These are phyloP conservation scores for Zelopaecilomyces penicillatus DNA, from an alignment of 2,329 filamentous ascomycete genomes.

Conservation along the genomic window DNA sequence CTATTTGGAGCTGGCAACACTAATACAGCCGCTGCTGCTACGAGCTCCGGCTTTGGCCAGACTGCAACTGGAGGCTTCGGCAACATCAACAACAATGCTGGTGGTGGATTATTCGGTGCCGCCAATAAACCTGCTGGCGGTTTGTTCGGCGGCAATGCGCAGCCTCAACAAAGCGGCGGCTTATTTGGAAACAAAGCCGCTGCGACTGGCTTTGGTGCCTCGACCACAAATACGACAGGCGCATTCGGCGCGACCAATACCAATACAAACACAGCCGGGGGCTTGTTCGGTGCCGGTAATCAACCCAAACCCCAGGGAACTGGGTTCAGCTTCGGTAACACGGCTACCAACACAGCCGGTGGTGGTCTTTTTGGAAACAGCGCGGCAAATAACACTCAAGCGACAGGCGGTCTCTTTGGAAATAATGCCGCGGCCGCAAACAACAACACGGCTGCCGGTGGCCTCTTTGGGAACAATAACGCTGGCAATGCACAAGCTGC, in stretches of 20 bases:
- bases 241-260: slow-evolving; percentile 24
- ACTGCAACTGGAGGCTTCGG: slow-evolving; percentile 34
- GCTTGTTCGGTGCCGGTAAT: slow-evolving; percentile 33
- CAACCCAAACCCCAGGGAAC: slow-evolving; percentile 26
- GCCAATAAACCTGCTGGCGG: slow-evolving; percentile 17
- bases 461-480: slow-evolving; percentile 31
- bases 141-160: slow-evolving; percentile 14
- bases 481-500: slow-evolving; percentile 16
- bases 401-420: slow-evolving; percentile 33
- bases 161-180: slow-evolving; percentile 20
- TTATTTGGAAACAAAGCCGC: slow-evolving; percentile 29
- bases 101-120: slow-evolving; percentile 2
- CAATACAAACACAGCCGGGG: slow-evolving; percentile 21
- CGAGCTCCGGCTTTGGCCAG: slow-evolving; percentile 12
- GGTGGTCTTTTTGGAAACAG: slow-evolving; percentile 18
- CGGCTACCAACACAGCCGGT: slow-evolving; percentile 19
- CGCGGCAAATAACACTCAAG: slow-evolving; percentile 13
- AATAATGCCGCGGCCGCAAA: slow-evolving; percentile 22
- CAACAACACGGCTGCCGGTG: slow-evolving; percentile 15
- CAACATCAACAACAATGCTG: slow-evolving; percentile 15
- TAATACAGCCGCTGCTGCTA: slow-evolving; percentile 17
- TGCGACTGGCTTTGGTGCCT: slow-evolving; percentile 28
- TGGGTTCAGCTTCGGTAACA: slow-evolving; percentile 36
- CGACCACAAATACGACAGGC: slow-evolving; percentile 17
- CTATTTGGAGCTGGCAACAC: slow-evolving; percentile 29